Conservation (phyloP, 108 stramenopile genomes). For the Thalassiosira profunda region DNA sequence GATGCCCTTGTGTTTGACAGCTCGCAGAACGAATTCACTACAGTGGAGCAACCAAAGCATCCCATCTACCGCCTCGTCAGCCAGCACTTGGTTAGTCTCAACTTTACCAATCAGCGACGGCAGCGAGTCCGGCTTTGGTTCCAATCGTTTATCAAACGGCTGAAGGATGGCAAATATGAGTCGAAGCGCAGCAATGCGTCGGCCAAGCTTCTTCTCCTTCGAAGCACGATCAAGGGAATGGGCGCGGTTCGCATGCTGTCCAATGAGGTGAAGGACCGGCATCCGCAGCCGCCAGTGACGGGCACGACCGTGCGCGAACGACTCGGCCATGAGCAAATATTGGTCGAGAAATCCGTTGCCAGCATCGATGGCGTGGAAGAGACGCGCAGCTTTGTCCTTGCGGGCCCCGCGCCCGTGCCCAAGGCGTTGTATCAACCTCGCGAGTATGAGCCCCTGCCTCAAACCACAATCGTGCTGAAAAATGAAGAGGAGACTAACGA, state of each 20-base stretch:
- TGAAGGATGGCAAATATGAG: slow-evolving; percentile 27
- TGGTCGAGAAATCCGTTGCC: slow-evolving; percentile 15
- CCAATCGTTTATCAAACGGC: slow-evolving; percentile 45
- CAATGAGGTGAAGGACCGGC: background rate
- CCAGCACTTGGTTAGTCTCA: slow-evolving; percentile 50
- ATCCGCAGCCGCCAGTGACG: slow-evolving; percentile 56
- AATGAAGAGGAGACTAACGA: slow-evolving; percentile 23
- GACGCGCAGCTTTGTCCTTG: slow-evolving; percentile 23
- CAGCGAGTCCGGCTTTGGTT: slow-evolving; percentile 53
- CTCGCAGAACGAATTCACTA: slow-evolving; percentile 48
- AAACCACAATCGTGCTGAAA: background rate
- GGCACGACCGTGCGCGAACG: slow-evolving; percentile 52
- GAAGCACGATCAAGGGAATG: slow-evolving; percentile 46
- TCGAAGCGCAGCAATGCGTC: slow-evolving; percentile 2
- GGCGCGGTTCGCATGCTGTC: slow-evolving; percentile 23
- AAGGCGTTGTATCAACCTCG: slow-evolving; percentile 44
- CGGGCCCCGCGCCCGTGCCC: slow-evolving; percentile 50
- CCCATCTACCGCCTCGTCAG: slow-evolving; percentile 61
- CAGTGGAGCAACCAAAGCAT: slow-evolving; percentile 58
- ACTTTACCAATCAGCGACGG: slow-evolving; percentile 43
- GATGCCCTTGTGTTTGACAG: slow-evolving; percentile 52
- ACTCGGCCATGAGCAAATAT: slow-evolving; percentile 24
- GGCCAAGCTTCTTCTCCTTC: slow-evolving; percentile 45
- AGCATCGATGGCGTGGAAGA: slow-evolving; percentile 10
- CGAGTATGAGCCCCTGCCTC: slow-evolving; percentile 56